Conservation (phyloP, 257 asterid species). For the Primulina tabacum region DNA sequence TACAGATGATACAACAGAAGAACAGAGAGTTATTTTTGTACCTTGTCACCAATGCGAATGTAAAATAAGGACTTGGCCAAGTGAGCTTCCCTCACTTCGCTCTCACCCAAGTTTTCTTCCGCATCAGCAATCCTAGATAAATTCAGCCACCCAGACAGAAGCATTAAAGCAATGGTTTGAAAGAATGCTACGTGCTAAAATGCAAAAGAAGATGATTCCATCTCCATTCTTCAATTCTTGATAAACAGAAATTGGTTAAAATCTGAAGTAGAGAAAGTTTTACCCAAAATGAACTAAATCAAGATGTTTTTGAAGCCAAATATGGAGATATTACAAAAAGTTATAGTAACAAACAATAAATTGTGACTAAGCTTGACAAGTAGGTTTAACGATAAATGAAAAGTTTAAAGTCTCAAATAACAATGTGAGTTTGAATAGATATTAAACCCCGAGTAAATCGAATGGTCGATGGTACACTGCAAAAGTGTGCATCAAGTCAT, state of each 20-base stretch:
- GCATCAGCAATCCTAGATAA: constrained; percentile 81
- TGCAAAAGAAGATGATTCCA: not conserved
- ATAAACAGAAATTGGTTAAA: not conserved
- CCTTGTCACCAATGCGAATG: constrained; percentile 79
- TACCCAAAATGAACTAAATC: not conserved
- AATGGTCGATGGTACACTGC: not conserved
- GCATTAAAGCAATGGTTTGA: constrained; percentile 1
- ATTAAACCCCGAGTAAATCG: not conserved
- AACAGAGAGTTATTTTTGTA: not conserved
- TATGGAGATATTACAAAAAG: constrained; percentile 5
- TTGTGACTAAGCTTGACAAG: not conserved
- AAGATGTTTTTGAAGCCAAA: not conserved
- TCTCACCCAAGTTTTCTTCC: constrained; percentile 92
- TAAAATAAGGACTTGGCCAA: constrained; percentile 78
- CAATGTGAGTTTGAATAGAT: not conserved
- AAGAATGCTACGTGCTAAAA: not conserved
- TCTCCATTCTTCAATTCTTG: not conserved
- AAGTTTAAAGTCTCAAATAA: not conserved
- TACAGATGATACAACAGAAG: not conserved
- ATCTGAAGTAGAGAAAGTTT: not conserved
- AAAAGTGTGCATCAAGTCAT: not conserved
- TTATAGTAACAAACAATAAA: not conserved
- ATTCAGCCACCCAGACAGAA: constrained; percentile 24
- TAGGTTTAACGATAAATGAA: not conserved
- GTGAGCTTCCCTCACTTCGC: constrained; percentile 97